Base-by-base conservation (phyloP, 2,329 filamentous ascomycete species). In the Xylariaceae sp. region DNA sequence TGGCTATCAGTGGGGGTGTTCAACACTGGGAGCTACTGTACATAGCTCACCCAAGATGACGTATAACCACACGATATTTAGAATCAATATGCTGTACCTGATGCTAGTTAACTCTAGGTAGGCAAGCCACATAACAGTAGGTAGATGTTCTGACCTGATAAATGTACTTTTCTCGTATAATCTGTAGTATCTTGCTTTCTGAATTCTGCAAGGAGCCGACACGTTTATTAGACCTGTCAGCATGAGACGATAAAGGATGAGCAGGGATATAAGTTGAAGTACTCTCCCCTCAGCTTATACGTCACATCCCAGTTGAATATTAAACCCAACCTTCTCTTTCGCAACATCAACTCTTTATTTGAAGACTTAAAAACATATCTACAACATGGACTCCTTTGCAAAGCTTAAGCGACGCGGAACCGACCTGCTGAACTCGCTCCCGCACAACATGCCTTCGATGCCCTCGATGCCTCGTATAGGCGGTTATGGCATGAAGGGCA, bases 361-460 rank as follows among this genome's bases (percentile, higher is more conserved):
- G 39, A 44, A 11, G 17, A 23, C 17, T 17, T 7, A 8, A 19
- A 3, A 41, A 43, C 11, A 50, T 11, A 19, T 53, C 14, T 21
- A 28, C 55, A 63, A 28, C 16, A 83, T 83, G 82, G 82, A 85
- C 61, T 79, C 79, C 45, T 82, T 85, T 67, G 73, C 74, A 39
- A 71, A 78, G 63, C 75, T 86, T 58, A 81, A 79, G 72, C 82
- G 82, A 69, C 82, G 82, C 61, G 80, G 82, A 26, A 81, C 79
- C 61, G 81, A 83, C 69, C 72, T 85, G 49, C 62, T 85, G 48
- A 74, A 78, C 60, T 80, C 79, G 53, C 71, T 82, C 23, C 79
- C 82, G 24, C 75, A 81, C 6, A 57, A 60, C 48, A 64, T 65
- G 36, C 67, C 68, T 12, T 59, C 60, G 56, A 55, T 47, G 50